Conservation (phyloP, 129 eudicot species). For the Cynara cardunculus region DNA sequence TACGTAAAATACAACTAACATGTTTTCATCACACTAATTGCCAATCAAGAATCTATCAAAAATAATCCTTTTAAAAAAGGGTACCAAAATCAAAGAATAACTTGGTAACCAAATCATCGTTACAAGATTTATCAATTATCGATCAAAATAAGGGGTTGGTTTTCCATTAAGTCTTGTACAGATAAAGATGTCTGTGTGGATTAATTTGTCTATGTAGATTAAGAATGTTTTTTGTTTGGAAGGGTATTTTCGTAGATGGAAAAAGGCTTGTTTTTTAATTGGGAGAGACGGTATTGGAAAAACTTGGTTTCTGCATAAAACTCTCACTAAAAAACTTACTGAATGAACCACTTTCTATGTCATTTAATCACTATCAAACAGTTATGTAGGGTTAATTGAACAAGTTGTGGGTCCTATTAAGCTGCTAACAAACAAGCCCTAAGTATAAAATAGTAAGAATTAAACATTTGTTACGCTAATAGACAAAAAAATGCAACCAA, state of each 20-base stretch:
- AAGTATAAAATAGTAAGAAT: no score
- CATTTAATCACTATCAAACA: no score
- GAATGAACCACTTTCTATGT: background rate
- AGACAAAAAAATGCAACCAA: no score
- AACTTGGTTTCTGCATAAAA: background rate
- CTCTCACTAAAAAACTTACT: no score
- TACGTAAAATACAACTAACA: conserved; percentile 25
- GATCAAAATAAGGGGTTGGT: no score
- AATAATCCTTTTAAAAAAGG: background rate
- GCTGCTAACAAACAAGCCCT: background rate
- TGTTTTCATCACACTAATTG: conserved; percentile 9
- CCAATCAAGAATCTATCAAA: background rate
- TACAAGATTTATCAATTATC: background rate
- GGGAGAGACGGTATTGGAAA: background rate
- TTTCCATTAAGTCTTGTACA: background rate
- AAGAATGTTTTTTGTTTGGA: no score
- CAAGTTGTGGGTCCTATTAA: background rate
- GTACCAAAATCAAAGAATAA: background rate
- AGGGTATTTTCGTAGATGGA: background rate
- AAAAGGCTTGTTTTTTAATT: no score
- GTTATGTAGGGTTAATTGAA: no score
- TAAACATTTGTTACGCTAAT: no score
- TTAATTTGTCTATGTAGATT: background rate
- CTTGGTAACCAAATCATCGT: background rate
- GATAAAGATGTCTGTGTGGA: background rate